Evolutionary conservation across 768 basidiomycete genomes (phyloP).

Genomic region (Termitomyces sp.): DNA sequence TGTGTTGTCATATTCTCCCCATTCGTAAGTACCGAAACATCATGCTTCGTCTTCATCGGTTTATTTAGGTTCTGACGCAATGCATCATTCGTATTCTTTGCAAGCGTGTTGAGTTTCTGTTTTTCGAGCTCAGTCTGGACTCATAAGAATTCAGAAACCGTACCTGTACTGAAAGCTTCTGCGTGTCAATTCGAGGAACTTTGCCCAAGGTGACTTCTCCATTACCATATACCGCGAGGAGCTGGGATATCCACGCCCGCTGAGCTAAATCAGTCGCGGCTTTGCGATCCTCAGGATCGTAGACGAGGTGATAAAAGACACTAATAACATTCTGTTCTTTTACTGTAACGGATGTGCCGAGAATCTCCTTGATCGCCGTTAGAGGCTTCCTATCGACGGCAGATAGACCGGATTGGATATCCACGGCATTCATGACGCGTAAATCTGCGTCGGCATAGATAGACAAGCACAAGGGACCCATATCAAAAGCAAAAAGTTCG

Average conservation of each 20-base stretch:
- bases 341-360: slow-evolving; percentile 32
- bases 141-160: slow-evolving; percentile 2
- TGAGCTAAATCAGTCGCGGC: slow-evolving; percentile 30
- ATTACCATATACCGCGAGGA: slow-evolving; percentile 34
- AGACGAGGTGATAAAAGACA: slow-evolving; percentile 31
- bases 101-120: slow-evolving; percentile 34
- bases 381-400: slow-evolving; percentile 33
- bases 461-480: slow-evolving; percentile 43
- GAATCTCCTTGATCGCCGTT: slow-evolving; percentile 32
- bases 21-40: slow-evolving; percentile 23
- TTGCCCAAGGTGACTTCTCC: slow-evolving; percentile 37
- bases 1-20: slow-evolving; percentile 20
- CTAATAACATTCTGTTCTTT: slow-evolving; percentile 28
- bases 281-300: slow-evolving; percentile 25
- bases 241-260: slow-evolving; percentile 48
- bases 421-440: slow-evolving; percentile 43
- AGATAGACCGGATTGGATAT: slow-evolving; percentile 50
- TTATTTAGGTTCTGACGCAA: slow-evolving; percentile 44
- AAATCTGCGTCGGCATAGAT: slow-evolving; percentile 38
- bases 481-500: slow-evolving; percentile 49
- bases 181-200: slow-evolving; percentile 40
- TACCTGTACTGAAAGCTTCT: slow-evolving; percentile 28
- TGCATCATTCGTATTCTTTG: slow-evolving; percentile 39
- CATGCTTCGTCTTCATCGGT: slow-evolving; percentile 38
- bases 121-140: not conserved